A percentile compares a stretch with the other conserved stretches of the same genome.
Evolutionary conservation across 345 rosid genomes (phyloP).

Genomic region (Gossypium rotundifolium): DNA sequence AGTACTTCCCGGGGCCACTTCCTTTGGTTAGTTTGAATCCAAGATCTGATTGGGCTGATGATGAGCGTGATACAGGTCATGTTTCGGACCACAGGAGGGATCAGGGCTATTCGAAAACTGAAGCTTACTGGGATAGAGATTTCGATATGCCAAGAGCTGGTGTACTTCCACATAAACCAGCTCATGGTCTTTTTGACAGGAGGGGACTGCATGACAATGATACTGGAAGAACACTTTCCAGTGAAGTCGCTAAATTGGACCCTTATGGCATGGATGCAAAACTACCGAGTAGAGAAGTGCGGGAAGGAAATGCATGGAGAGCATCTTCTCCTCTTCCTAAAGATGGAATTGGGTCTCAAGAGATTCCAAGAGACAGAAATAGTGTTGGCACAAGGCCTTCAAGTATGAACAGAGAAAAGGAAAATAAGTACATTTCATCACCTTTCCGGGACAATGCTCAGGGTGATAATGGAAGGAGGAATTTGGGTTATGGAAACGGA

Average conservation of each 20-base stretch:
- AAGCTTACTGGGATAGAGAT: slow-evolving; percentile 68
- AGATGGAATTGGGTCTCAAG: slow-evolving; percentile 34
- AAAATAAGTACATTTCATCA: slow-evolving; percentile 40
- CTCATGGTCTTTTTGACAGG: slow-evolving; percentile 43
- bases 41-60: slow-evolving; percentile 99
- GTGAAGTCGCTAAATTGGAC: slow-evolving; percentile 49
- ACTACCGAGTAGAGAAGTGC: slow-evolving; percentile 49
- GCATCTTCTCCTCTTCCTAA: slow-evolving; percentile 47
- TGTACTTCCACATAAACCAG: slow-evolving; percentile 54
- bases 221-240: slow-evolving; percentile 48
- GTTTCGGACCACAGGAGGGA: slow-evolving; percentile 60
- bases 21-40: slow-evolving; percentile 76
- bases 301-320: slow-evolving; percentile 71
- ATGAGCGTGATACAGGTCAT: slow-evolving; percentile 91
- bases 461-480: slow-evolving; percentile 55
- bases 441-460: slow-evolving; percentile 40
- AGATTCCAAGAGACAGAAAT: slow-evolving; percentile 41
- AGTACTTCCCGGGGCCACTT: slow-evolving; percentile 57
- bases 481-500: slow-evolving; percentile 44
- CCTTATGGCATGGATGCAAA: slow-evolving; percentile 38
- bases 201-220: slow-evolving; percentile 61
- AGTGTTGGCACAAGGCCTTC: slow-evolving; percentile 37
- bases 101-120: slow-evolving; percentile 51
- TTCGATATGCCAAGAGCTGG: slow-evolving; percentile 64
- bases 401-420: slow-evolving; percentile 51